These are phyloP conservation scores for Capsicum baccatum DNA, from an alignment of 257 asterid genomes.

Conservation along the genomic window DNA sequence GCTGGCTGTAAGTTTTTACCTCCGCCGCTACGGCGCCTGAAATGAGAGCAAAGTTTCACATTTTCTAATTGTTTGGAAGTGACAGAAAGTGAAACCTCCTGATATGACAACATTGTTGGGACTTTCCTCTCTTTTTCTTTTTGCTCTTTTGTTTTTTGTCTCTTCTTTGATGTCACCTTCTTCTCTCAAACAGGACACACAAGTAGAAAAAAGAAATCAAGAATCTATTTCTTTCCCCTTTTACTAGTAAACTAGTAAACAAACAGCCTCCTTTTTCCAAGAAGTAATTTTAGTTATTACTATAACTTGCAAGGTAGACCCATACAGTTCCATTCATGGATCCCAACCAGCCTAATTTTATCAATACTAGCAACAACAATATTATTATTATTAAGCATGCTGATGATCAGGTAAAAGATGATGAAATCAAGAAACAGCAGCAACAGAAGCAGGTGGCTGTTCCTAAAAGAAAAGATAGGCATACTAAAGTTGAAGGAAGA, in stretches of 20 bases:
- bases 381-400: constrained; percentile 37
- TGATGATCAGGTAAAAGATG: constrained; percentile 46
- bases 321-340: constrained; percentile 47
- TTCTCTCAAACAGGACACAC: constrained; percentile 15
- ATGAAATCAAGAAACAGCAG: constrained; percentile 47
- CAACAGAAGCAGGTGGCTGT: constrained; percentile 34
- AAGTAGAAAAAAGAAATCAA: neutral
- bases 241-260: neutral
- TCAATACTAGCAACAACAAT: constrained; percentile 1
- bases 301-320: neutral
- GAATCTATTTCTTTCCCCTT: constrained; percentile 6
- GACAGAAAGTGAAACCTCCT: constrained; percentile 4
- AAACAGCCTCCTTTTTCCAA: neutral
- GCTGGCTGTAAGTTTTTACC: no score
- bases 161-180: constrained; percentile 23
- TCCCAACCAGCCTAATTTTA: constrained; percentile 45
- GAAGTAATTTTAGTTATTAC: neutral
- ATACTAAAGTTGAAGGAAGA: constrained; percentile 79
- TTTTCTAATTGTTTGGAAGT: neutral
- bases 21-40: neutral
- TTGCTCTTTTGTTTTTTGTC: constrained; percentile 11
- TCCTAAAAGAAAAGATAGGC: constrained; percentile 73
- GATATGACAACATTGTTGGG: constrained; percentile 3
- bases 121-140: constrained; percentile 16
- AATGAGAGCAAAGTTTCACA: neutral